These are phyloP conservation scores for Mucor ambiguus DNA, from an alignment of 371 early-diverging fungal genomes.

Conservation along the genomic window DNA sequence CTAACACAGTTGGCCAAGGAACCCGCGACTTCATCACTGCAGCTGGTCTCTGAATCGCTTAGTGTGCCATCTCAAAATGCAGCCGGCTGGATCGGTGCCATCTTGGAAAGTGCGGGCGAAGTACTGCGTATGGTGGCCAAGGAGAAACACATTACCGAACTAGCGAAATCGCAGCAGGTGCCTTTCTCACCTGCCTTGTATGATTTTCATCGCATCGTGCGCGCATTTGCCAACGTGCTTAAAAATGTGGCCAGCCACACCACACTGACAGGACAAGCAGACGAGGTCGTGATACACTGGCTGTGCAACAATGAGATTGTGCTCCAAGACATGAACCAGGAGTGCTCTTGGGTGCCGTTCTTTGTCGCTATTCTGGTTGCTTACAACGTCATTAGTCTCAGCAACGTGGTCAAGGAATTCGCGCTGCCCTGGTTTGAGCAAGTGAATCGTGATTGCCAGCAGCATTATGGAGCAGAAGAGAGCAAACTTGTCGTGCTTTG, in stretches of 20 bases:
- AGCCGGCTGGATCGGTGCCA: constrained; percentile 40
- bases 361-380: constrained; percentile 53
- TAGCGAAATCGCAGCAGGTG: constrained; percentile 8
- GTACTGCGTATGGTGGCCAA: constrained; percentile 35
- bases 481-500: constrained; percentile 41
- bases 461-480: constrained; percentile 35
- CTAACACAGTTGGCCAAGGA: constrained; percentile 41
- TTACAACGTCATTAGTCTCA: constrained; percentile 45
- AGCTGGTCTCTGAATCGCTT: constrained; percentile 39
- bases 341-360: constrained; percentile 50
- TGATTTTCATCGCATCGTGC: constrained; percentile 34
- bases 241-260: constrained; percentile 31
- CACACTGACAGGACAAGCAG: constrained; percentile 43
- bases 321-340: constrained; percentile 34
- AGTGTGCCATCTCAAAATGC: constrained; percentile 44
- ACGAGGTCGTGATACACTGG: constrained; percentile 41
- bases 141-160: constrained; percentile 26
- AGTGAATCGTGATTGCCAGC: constrained; percentile 37
- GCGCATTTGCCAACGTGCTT: constrained; percentile 36
- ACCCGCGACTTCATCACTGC: constrained; percentile 27
- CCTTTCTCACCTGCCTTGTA: constrained; percentile 17
- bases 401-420: constrained; percentile 43
- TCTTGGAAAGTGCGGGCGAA: constrained; percentile 49
- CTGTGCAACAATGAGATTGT: constrained; percentile 25
- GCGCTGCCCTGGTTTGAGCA: constrained; percentile 48